Percentiles rank a stretch among this genome's conserved stretches.
phyloP scores from a whole-genome alignment of 345 rosid genomes.

The Ceriops tagal region DNA sequence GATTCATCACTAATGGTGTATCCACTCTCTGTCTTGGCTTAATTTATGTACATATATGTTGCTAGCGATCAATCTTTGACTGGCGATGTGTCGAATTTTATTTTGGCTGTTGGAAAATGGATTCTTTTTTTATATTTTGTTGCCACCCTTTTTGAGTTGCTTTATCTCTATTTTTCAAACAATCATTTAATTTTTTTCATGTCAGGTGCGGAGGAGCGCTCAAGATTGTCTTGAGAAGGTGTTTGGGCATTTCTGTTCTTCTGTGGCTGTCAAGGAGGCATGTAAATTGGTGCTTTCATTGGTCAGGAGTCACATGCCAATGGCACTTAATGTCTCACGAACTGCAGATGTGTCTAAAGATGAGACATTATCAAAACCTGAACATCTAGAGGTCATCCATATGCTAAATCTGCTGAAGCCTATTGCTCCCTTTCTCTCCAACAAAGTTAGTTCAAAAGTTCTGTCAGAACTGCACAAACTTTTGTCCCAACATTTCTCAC shows the following conservation, averaged over 20 bases:
- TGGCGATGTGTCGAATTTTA: too few relatives aligned
- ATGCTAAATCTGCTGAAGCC: slow-evolving; percentile 65
- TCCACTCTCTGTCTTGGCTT: not conserved
- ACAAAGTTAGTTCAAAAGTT: slow-evolving; percentile 42
- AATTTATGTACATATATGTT: too few relatives aligned
- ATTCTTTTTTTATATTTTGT: too few relatives aligned
- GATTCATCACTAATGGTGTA: not conserved
- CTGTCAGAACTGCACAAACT: slow-evolving; percentile 51
- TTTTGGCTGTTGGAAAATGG: too few relatives aligned
- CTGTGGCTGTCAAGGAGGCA: slow-evolving; percentile 54
- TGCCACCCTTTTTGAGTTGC: too few relatives aligned
- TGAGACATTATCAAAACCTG: slow-evolving; percentile 37
- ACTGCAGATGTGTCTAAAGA: slow-evolving; percentile 42
- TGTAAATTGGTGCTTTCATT: slow-evolving; percentile 50
- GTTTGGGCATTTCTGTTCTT: slow-evolving; percentile 41
- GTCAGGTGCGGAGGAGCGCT: slow-evolving; percentile 75
- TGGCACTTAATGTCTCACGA: slow-evolving; percentile 25
- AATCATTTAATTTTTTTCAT: not conserved
- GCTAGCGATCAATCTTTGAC: too few relatives aligned
- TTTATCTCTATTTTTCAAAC: too few relatives aligned
- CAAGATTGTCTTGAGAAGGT: slow-evolving; percentile 71
- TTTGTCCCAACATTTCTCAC: slow-evolving; percentile 48
- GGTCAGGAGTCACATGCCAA: slow-evolving; percentile 33
- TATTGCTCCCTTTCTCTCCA: slow-evolving; percentile 46
- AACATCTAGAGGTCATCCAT: slow-evolving; percentile 63